phyloP scores from a whole-genome alignment of 352 stramenopile species.

The Pilasporangium apinafurcum region DNA sequence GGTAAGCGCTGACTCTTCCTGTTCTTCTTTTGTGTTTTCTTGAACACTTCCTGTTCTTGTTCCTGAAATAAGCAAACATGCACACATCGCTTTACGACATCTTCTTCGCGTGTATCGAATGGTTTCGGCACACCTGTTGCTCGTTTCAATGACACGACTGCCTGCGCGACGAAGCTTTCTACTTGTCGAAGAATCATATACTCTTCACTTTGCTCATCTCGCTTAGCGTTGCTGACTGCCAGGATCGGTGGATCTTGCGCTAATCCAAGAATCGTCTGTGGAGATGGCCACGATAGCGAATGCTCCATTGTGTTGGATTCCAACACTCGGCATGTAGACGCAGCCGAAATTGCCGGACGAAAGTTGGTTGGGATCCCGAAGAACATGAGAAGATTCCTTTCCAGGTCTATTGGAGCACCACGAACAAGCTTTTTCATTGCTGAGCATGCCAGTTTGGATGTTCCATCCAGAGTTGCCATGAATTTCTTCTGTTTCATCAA shows the following conservation, averaged over 20 bases:
- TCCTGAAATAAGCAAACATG: conserved; percentile 76
- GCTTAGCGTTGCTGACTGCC: conserved; percentile 5
- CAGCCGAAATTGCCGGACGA: conserved; percentile 55
- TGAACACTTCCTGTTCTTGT: conserved; percentile 14
- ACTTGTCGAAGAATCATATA: conserved; percentile 38
- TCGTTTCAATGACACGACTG: conserved; percentile 70
- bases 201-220: conserved; percentile 25
- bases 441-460: conserved; percentile 42
- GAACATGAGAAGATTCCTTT: conserved; percentile 65
- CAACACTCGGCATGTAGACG: conserved; percentile 33
- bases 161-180: conserved; percentile 46
- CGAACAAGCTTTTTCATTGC: conserved; percentile 77
- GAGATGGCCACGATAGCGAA: conserved; percentile 63
- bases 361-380: conserved; percentile 79
- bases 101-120: conserved; percentile 69
- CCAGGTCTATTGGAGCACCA: conserved; percentile 55
- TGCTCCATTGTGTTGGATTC: conserved; percentile 60
- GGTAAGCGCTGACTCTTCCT: not conserved
- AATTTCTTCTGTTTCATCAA: conserved; percentile 28
- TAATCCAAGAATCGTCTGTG: conserved; percentile 51
- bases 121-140: conserved; percentile 64
- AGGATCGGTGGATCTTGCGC: conserved; percentile 28
- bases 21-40: conserved; percentile 9
- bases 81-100: conserved; percentile 76
- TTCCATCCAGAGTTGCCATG: conserved; percentile 27